Conservation (phyloP, 805 yeast species). For the Starmerella lactis-condensi region DNA sequence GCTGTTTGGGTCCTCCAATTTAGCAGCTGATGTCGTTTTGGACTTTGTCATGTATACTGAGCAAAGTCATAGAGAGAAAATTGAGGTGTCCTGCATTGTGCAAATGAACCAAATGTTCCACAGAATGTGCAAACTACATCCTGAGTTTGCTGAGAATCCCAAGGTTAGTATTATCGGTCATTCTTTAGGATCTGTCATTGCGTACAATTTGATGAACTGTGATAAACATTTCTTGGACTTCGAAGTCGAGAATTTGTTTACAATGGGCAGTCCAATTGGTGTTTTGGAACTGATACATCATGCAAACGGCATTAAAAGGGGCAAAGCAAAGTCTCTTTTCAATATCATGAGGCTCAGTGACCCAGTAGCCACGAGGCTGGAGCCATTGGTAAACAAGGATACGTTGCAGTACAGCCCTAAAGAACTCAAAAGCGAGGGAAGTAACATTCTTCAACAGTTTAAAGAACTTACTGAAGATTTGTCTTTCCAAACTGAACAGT, state of each 20-base stretch:
- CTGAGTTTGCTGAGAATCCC: slow-evolving; percentile 44
- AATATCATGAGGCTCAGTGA: slow-evolving; percentile 82
- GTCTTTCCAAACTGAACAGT: slow-evolving; percentile 13
- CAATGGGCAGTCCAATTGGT: slow-evolving; percentile 82
- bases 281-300: slow-evolving; percentile 59
- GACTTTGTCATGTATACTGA: slow-evolving; percentile 67
- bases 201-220: slow-evolving; percentile 45
- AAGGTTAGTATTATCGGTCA: slow-evolving; percentile 74
- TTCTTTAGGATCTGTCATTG: slow-evolving; percentile 75
- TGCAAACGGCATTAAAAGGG: slow-evolving; percentile 20
- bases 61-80: slow-evolving; percentile 42
- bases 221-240: slow-evolving; percentile 30
- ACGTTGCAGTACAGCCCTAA: slow-evolving; percentile 36
- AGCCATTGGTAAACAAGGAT: slow-evolving; percentile 49
- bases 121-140: slow-evolving; percentile 42
- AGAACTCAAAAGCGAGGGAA: slow-evolving; percentile 35
- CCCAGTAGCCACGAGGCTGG: slow-evolving; percentile 77
- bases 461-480: slow-evolving; percentile 27
- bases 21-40: slow-evolving; percentile 71
- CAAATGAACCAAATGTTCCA: slow-evolving; percentile 48
- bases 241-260: slow-evolving; percentile 54
- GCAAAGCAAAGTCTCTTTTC: slow-evolving; percentile 41
- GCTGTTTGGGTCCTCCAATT: slow-evolving; percentile 22
- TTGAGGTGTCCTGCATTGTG: slow-evolving; percentile 39
- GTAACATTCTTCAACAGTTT: slow-evolving; percentile 25